Conservation (phyloP, 2,329 filamentous ascomycete genomes). For the Cladosporium sp. region DNA sequence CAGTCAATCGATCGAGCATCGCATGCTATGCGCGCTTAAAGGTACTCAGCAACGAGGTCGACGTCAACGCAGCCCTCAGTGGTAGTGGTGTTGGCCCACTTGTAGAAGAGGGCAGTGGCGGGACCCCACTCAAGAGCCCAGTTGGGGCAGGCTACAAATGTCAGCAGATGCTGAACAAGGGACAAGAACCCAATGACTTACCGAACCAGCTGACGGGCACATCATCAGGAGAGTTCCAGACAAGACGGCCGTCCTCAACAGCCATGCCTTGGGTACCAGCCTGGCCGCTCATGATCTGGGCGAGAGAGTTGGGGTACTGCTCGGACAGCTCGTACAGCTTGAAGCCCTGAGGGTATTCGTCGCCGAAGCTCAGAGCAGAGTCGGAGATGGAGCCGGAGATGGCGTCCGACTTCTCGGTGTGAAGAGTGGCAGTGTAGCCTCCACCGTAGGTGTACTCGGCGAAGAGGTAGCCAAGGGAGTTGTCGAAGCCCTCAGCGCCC, state of each 20-base stretch:
- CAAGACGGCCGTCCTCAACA: slow-evolving; percentile 14
- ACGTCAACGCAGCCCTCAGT: slow-evolving; percentile 10
- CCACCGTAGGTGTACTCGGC: slow-evolving; percentile 15
- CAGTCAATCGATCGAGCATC: not conserved
- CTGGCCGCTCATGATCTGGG: slow-evolving; percentile 15
- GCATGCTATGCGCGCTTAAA: not conserved
- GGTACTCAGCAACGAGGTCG: slow-evolving; percentile 13
- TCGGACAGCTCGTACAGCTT: slow-evolving; percentile 9
- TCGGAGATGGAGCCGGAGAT: slow-evolving; percentile 15
- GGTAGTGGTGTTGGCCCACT: slow-evolving; percentile 12
- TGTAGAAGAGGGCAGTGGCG: slow-evolving; percentile 15
- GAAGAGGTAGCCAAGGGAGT: slow-evolving; percentile 15
- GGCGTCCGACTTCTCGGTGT: slow-evolving; percentile 8
- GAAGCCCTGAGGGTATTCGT: slow-evolving; percentile 12
- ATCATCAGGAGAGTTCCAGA: slow-evolving; percentile 14
- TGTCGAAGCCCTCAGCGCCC: slow-evolving; percentile 12
- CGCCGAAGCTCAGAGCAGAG: slow-evolving; percentile 7
- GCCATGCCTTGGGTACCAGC: slow-evolving; percentile 15
- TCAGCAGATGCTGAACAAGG: not conserved
- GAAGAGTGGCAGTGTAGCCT: slow-evolving; percentile 15
- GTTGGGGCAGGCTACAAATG: slow-evolving; percentile 6
- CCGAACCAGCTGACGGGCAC: slow-evolving; percentile 14
- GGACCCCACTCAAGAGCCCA: slow-evolving; percentile 14
- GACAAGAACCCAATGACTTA: not conserved
- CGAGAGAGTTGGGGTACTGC: slow-evolving; percentile 11